These are phyloP conservation scores for Phylloboletellus chloephorus DNA, from an alignment of 1,284 basidiomycete species.

Conservation along the genomic window DNA sequence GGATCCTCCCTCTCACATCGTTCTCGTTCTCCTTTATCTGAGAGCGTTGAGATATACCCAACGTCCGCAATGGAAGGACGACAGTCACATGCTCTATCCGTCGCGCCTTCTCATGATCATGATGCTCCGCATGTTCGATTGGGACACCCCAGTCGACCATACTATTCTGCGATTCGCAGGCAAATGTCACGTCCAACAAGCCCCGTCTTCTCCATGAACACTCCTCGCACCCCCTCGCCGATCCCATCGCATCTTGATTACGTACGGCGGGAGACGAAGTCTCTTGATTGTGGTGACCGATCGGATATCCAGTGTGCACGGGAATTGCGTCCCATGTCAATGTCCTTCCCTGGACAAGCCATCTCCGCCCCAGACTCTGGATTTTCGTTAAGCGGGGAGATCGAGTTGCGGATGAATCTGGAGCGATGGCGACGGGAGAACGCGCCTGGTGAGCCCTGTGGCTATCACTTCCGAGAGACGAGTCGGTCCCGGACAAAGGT, in stretches of 20 bases:
- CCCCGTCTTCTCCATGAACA: slow-evolving; percentile 24
- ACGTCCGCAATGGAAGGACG: slow-evolving; percentile 18
- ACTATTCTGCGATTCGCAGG: slow-evolving; percentile 59
- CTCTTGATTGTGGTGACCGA: slow-evolving; percentile 31
- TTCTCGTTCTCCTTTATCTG: slow-evolving; percentile 27
- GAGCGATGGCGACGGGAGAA: slow-evolving; percentile 38
- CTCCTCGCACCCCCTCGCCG: slow-evolving; percentile 24
- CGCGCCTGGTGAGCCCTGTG: slow-evolving; percentile 22
- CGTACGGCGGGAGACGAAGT: slow-evolving; percentile 26
- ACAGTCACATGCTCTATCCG: slow-evolving; percentile 18
- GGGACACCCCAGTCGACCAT: slow-evolving; percentile 52
- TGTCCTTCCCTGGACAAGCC: slow-evolving; percentile 24
- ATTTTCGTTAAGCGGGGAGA: slow-evolving; percentile 55
- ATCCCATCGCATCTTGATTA: slow-evolving; percentile 26
- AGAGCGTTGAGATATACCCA: slow-evolving; percentile 18
- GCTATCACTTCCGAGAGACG: slow-evolving; percentile 31
- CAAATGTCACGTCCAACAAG: slow-evolving; percentile 44
- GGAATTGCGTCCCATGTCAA: slow-evolving; percentile 32
- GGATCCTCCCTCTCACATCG: slow-evolving; percentile 39
- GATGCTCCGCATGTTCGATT: slow-evolving; percentile 37
- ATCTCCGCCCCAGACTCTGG: slow-evolving; percentile 30
- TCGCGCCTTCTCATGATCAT: slow-evolving; percentile 20
- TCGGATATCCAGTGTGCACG: slow-evolving; percentile 15
- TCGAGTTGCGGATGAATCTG: slow-evolving; percentile 52
- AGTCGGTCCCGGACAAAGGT: slow-evolving; percentile 17